These are phyloP conservation scores for Clarireedia paspali DNA, from an alignment of 2,329 filamentous ascomycete genomes.

Conservation along the genomic window DNA sequence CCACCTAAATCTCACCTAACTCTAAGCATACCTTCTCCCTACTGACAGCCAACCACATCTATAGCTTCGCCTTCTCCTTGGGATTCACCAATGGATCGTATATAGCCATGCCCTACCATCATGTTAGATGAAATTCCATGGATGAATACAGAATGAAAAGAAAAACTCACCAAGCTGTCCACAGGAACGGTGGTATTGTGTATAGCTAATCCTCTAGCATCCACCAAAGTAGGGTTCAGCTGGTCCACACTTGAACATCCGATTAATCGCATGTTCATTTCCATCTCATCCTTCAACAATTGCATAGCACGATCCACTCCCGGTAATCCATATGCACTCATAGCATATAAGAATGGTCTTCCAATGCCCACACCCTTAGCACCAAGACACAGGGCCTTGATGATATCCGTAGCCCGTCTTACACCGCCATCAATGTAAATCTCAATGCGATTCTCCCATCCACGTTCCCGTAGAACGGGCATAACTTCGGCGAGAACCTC, in stretches of 20 bases:
- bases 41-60: constrained; percentile 10
- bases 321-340: constrained; percentile 81
- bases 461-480: constrained; percentile 69
- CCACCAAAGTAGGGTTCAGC: constrained; percentile 72
- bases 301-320: constrained; percentile 92
- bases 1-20: neutral
- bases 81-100: constrained; percentile 43
- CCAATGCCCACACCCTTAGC: constrained; percentile 92
- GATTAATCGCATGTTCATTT: constrained; percentile 97
- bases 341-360: constrained; percentile 89
- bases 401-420: constrained; percentile 82
- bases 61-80: constrained; percentile 39
- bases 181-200: constrained; percentile 51
- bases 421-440: constrained; percentile 89
- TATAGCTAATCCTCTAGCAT: constrained; percentile 60
- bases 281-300: constrained; percentile 89
- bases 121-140: neutral
- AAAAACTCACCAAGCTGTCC: constrained; percentile 45
- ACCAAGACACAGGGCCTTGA: constrained; percentile 90
- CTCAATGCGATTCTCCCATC: constrained; percentile 70
- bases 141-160: constrained; percentile 3
- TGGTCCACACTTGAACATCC: constrained; percentile 69
- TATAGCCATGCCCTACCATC: constrained; percentile 20
- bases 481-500: constrained; percentile 92
- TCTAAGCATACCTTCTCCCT: neutral